Percentiles rank a stretch among this genome's conserved stretches.
These are phyloP conservation scores for Linum lewisii DNA, from an alignment of 345 rosid species.

Conservation along the genomic window DNA sequence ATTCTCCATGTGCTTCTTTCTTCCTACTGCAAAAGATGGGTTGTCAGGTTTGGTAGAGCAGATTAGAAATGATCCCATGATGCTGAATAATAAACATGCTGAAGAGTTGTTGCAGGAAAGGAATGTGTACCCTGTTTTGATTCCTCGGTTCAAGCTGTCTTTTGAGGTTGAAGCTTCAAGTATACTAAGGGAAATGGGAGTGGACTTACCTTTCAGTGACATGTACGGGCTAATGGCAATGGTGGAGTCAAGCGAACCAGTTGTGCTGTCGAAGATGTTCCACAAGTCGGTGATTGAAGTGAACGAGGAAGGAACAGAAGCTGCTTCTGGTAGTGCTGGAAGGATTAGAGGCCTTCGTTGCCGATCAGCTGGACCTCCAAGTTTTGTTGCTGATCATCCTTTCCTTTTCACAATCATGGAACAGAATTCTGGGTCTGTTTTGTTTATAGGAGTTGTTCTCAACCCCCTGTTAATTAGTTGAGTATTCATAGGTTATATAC, in stretches of 20 bases:
- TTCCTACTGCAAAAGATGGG: slow-evolving; percentile 9
- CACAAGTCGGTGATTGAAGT: slow-evolving; percentile 15
- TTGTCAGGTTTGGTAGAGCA: slow-evolving; percentile 4
- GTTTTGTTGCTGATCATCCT: slow-evolving; percentile 5
- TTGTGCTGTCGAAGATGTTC: not conserved
- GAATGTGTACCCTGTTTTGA: not conserved
- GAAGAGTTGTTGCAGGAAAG: not conserved
- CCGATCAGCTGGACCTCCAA: not conserved
- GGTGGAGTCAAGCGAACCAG: not conserved
- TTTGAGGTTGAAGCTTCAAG: slow-evolving; percentile 3
- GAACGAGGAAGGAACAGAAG: slow-evolving; percentile 15
- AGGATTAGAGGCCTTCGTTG: not conserved
- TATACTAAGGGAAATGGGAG: slow-evolving; percentile 1
- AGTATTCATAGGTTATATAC: too few species aligned
- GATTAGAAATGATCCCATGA: not conserved
- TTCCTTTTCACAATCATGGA: not conserved
- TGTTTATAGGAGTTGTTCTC: not conserved
- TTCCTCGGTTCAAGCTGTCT: slow-evolving; percentile 12
- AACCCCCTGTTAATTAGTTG: not conserved
- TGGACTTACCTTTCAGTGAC: slow-evolving; percentile 2
- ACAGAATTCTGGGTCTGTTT: not conserved
- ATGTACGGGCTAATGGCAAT: slow-evolving; percentile 5
- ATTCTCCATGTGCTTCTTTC: slow-evolving; percentile 14
- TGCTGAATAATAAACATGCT: not conserved
- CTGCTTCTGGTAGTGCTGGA: slow-evolving; percentile 8